A percentile compares a stretch with the other conserved stretches of the same genome.
Evolutionary conservation across 331 rosid genomes (phyloP).

Genomic region (Acacia concinna): DNA sequence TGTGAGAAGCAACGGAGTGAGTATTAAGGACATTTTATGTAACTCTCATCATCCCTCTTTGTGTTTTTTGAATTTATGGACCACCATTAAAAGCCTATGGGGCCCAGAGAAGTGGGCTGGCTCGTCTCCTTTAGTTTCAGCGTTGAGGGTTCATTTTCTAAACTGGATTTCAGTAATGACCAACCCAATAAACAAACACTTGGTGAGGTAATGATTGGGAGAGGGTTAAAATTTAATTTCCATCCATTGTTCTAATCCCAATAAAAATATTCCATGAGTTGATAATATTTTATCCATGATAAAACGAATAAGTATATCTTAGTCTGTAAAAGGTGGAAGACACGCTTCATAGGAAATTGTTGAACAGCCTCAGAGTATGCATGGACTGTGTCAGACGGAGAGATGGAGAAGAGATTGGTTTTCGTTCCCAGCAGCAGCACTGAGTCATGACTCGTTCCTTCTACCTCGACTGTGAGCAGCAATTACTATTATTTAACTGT

Average conservation of each 20-base stretch:
- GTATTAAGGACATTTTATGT: too few species aligned
- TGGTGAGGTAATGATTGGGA: neutral
- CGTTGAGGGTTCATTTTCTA: neutral
- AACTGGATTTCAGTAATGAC: neutral
- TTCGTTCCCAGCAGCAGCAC: constrained; percentile 18
- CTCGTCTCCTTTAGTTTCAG: neutral
- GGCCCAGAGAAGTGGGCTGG: neutral
- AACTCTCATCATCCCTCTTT: too few species aligned
- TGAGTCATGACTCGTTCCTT: constrained; percentile 21
- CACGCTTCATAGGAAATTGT: neutral
- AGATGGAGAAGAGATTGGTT: constrained; percentile 4
- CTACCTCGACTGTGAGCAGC: constrained; percentile 6
- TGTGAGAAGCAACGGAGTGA: too few species aligned
- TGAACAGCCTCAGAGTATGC: neutral
- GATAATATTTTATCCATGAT: neutral
- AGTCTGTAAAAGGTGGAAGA: neutral
- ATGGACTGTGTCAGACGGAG: neutral
- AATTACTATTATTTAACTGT: neutral
- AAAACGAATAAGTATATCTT: neutral
- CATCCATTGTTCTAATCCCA: neutral
- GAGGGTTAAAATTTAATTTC: neutral
- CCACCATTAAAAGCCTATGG: neutral
- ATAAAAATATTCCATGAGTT: neutral
- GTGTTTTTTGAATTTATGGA: neutral
- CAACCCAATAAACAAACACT: neutral